Conservation (phyloP, 192 early-diverging fungal species). For the Coemansia interrupta region DNA sequence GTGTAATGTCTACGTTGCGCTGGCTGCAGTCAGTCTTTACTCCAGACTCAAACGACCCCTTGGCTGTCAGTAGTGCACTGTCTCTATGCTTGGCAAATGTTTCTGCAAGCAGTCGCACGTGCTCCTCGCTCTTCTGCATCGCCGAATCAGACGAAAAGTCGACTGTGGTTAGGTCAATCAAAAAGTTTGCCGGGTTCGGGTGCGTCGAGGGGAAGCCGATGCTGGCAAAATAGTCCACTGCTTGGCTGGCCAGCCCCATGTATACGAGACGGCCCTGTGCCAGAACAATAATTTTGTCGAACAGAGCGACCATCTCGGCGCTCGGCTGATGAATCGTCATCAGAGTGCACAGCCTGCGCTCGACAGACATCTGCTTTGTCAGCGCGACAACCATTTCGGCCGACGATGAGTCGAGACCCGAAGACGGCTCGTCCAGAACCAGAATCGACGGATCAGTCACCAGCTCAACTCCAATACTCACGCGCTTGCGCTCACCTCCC, state of each 20-base stretch:
- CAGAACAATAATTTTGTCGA: slow-evolving; percentile 74
- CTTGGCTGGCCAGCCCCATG: slow-evolving; percentile 47
- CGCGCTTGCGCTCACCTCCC: slow-evolving; percentile 55
- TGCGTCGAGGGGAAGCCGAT: slow-evolving; percentile 56
- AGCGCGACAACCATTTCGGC: slow-evolving; percentile 59
- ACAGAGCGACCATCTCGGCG: slow-evolving; percentile 70
- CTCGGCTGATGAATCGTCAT: slow-evolving; percentile 89
- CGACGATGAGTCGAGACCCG: slow-evolving; percentile 65
- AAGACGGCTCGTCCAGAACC: slow-evolving; percentile 58
- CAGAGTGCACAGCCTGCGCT: slow-evolving; percentile 66
- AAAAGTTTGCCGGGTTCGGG: slow-evolving; percentile 66
- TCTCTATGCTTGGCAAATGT: slow-evolving; percentile 20
- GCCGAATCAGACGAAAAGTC: slow-evolving; percentile 43
- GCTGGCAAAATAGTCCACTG: slow-evolving; percentile 46
- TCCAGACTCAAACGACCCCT: slow-evolving; percentile 9
- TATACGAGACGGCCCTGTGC: slow-evolving; percentile 61
- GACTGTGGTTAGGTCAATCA: slow-evolving; percentile 59
- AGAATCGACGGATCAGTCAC: slow-evolving; percentile 56
- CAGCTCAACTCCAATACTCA: slow-evolving; percentile 45
- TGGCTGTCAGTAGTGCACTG: not conserved
- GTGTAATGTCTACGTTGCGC: slow-evolving; percentile 24
- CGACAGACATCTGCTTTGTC: slow-evolving; percentile 55
- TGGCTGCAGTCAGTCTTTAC: slow-evolving; percentile 9
- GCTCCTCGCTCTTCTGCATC: slow-evolving; percentile 25
- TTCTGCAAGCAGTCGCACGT: slow-evolving; percentile 34